phyloP scores from a whole-genome alignment of 306 rosid genomes.

The Mucuna pruriens region DNA sequence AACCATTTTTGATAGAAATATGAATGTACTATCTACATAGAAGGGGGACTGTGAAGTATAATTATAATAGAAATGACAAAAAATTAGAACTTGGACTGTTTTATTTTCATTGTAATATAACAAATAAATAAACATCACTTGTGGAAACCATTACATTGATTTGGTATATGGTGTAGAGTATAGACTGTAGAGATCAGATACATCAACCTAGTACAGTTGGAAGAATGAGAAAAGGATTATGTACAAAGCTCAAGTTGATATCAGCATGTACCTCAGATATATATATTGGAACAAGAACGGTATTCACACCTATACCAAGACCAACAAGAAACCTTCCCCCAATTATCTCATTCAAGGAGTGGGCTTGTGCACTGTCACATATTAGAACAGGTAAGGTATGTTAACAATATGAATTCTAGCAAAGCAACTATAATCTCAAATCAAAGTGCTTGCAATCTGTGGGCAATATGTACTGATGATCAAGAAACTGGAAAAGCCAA shows the following conservation, averaged over 20 bases:
- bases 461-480: constrained; percentile 22
- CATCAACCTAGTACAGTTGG: neutral
- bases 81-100: neutral
- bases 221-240: neutral
- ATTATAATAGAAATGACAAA: constrained; percentile 7
- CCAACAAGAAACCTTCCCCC: constrained; percentile 97
- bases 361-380: constrained; percentile 79
- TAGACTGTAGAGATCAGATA: neutral
- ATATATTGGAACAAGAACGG: constrained; percentile 88
- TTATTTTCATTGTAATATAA: constrained; percentile 3
- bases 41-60: constrained; percentile 8
- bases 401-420: neutral
- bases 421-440: constrained; percentile 15
- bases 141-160: neutral
- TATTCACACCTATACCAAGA: constrained; percentile 90
- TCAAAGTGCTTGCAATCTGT: constrained; percentile 11
- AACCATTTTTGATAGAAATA: neutral
- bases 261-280: constrained; percentile 74
- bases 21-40: neutral
- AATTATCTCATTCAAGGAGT: constrained; percentile 74
- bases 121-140: constrained; percentile 4
- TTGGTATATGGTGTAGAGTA: neutral
- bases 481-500: constrained; percentile 18
- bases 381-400: constrained; percentile 33
- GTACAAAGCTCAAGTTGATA: constrained; percentile 22